Percentiles rank a stretch among this genome's conserved stretches.
Conservation (phyloP, 495 filamentous ascomycete species). For the Talaromyces wortmannii region DNA sequence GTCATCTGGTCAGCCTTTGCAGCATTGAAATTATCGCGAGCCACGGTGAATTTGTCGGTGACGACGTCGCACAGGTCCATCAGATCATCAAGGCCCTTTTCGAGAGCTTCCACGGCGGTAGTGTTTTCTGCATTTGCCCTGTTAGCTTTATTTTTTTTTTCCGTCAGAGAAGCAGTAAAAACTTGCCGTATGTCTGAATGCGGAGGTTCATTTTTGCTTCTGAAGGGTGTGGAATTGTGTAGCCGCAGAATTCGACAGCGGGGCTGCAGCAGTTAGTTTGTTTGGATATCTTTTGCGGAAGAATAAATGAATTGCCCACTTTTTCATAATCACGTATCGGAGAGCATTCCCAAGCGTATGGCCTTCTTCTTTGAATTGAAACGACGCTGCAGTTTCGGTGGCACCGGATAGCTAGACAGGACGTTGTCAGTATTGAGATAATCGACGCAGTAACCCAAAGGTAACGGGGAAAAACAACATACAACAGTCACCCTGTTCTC, state of each 20-base stretch:
- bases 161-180: background rate
- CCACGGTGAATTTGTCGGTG: constrained; percentile 68
- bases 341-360: constrained; percentile 94
- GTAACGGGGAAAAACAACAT: constrained; percentile 24
- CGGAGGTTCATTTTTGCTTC: constrained; percentile 94
- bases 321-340: constrained; percentile 96
- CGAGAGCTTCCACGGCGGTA: constrained; percentile 73
- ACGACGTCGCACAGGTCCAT: constrained; percentile 91
- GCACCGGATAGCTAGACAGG: constrained; percentile 57
- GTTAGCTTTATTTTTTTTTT: no score
- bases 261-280: constrained; percentile 47
- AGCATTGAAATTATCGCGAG: constrained; percentile 57
- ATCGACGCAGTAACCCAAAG: no score
- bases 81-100: constrained; percentile 83
- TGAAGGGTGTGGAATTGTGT: constrained; percentile 95
- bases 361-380: constrained; percentile 86
- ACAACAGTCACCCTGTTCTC: constrained; percentile 52
- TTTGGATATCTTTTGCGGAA: background rate
- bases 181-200: constrained; percentile 90
- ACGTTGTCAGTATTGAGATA: background rate
- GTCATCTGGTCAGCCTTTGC: constrained; percentile 28
- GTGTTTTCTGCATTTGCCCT: constrained; percentile 53
- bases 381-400: constrained; percentile 65
- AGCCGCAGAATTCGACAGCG: constrained; percentile 94
- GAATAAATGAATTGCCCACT: constrained; percentile 47